phyloP scores from a whole-genome alignment of 306 rosid species.

The Fragaria ananassa region DNA sequence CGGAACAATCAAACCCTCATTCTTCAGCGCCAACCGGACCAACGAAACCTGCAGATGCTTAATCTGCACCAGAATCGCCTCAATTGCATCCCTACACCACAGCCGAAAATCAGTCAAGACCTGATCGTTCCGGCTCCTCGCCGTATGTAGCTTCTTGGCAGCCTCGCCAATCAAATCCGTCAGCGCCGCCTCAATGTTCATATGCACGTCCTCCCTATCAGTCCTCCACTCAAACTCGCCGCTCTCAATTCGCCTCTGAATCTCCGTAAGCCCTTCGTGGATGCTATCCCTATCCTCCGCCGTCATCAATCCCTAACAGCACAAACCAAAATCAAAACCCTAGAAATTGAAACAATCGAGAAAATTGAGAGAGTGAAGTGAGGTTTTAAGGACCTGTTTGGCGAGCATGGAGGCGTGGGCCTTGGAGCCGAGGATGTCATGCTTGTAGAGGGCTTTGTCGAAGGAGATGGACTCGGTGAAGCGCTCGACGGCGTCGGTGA shows the following conservation, averaged over 20 bases:
- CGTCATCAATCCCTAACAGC: conserved; percentile 61
- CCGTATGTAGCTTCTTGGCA: conserved; percentile 91
- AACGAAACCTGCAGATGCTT: conserved; percentile 65
- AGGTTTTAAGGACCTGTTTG: conserved; percentile 45
- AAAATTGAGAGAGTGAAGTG: not conserved
- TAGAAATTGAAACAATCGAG: not conserved
- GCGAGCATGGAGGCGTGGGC: conserved; percentile 98
- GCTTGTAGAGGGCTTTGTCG: conserved; percentile 78
- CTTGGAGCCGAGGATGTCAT: conserved; percentile 78
- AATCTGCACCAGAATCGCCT: conserved; percentile 47
- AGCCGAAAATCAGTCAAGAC: conserved; percentile 69
- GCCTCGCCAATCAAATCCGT: conserved; percentile 92
- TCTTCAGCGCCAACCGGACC: conserved; percentile 52
- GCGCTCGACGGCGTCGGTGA: conserved; percentile 82
- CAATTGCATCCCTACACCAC: conserved; percentile 92
- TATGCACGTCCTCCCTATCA: conserved; percentile 92
- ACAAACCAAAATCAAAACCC: not conserved
- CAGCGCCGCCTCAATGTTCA: conserved; percentile 95
- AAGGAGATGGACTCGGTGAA: conserved; percentile 91
- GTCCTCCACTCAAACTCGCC: conserved; percentile 90
- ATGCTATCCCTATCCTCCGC: conserved; percentile 61
- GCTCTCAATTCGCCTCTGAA: conserved; percentile 61
- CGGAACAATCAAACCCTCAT: conserved; percentile 79
- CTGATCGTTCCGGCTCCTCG: conserved; percentile 93
- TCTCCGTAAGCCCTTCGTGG: conserved; percentile 60